Conservation (phyloP, 768 basidiomycete genomes). For the Rhizopogon roseolus region DNA sequence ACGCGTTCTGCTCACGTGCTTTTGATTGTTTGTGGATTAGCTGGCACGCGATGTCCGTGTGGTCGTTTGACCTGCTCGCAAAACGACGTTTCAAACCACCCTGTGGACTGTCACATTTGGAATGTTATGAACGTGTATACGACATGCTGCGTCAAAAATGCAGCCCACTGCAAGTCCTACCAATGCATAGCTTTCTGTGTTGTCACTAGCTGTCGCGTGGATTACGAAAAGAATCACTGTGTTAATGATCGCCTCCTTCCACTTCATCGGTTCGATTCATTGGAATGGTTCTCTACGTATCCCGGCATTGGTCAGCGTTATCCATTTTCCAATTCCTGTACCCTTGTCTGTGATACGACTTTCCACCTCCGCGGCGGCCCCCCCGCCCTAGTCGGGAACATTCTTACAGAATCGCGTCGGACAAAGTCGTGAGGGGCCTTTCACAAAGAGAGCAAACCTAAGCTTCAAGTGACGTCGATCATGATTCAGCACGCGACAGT, state of each 20-base stretch:
- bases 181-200: no score
- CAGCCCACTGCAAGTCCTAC: background rate
- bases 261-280: background rate
- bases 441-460: background rate
- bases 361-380: background rate
- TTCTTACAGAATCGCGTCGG: background rate
- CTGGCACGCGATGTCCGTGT: background rate
- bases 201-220: no score
- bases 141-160: background rate
- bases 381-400: background rate
- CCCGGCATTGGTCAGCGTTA: background rate
- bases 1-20: slow-evolving; percentile 19
- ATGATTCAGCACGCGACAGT: no score
- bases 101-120: no score
- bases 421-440: background rate
- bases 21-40: background rate
- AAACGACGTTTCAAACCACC: background rate
- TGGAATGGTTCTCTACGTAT: background rate
- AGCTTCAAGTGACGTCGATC: background rate
- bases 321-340: background rate
- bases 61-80: background rate
- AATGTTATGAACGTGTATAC: background rate
- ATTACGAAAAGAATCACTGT: no score
- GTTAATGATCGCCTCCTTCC: background rate
- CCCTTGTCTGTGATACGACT: background rate